These are phyloP conservation scores for Pyricularia grisea DNA, from an alignment of 2,329 filamentous ascomycete genomes.

Conservation along the genomic window DNA sequence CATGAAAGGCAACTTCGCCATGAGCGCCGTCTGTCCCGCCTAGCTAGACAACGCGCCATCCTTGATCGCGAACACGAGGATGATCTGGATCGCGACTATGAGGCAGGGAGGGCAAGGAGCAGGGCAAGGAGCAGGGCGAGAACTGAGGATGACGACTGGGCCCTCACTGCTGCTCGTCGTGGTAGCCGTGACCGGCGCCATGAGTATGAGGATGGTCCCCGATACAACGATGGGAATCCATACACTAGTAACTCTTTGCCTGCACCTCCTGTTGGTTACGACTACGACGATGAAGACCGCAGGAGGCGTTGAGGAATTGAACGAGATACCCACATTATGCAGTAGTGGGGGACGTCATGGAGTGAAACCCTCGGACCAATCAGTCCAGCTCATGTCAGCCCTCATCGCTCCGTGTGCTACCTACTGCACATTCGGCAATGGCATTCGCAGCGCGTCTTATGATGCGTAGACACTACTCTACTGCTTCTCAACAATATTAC, in stretches of 20 bases:
- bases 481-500: neutral
- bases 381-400: neutral
- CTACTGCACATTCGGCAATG: neutral
- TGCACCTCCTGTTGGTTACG: slow-evolving; percentile 27
- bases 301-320: slow-evolving; percentile 1
- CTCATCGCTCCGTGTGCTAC: neutral
- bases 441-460: neutral
- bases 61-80: slow-evolving; percentile 1
- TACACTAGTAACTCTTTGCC: slow-evolving; percentile 31
- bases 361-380: neutral
- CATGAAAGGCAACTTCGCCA: slow-evolving; percentile 39
- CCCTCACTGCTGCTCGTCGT: slow-evolving; percentile 28
- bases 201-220: slow-evolving; percentile 31
- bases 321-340: neutral
- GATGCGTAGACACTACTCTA: neutral
- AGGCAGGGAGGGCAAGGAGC: slow-evolving; percentile 14
- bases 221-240: slow-evolving; percentile 36
- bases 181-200: slow-evolving; percentile 16
- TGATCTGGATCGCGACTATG: neutral
- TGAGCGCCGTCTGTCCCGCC: slow-evolving; percentile 24
- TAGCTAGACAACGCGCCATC: slow-evolving; percentile 20
- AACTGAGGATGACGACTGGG: slow-evolving; percentile 31
- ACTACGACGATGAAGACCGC: slow-evolving; percentile 26
- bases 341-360: neutral
- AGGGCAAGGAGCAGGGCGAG: slow-evolving; percentile 25